These are phyloP conservation scores for Penicillium fuscoglaucum DNA, from an alignment of 2,329 filamentous ascomycete genomes.

Conservation along the genomic window DNA sequence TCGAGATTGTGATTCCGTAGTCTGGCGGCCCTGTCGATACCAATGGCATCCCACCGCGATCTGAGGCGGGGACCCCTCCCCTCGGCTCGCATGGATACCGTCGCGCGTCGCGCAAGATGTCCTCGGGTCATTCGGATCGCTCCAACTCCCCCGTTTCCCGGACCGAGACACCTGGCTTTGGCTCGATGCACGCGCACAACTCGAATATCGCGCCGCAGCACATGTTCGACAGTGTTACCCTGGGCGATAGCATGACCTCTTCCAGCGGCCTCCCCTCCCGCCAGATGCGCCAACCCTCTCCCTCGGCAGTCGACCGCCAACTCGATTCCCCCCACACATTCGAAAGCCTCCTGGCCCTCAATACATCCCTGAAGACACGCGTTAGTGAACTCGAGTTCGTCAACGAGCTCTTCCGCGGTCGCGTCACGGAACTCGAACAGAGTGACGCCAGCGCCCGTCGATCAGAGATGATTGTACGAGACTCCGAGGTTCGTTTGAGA, in stretches of 20 bases:
- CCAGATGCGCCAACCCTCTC: slow-evolving; percentile 59
- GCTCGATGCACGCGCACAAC: slow-evolving; percentile 54
- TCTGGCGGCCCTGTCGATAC: slow-evolving; percentile 48
- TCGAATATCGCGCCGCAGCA: slow-evolving; percentile 71
- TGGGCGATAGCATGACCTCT: slow-evolving; percentile 68
- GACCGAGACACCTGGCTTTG: slow-evolving; percentile 71
- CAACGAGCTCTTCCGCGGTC: slow-evolving; percentile 75
- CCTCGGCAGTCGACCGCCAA: slow-evolving; percentile 61
- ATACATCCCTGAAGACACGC: slow-evolving; percentile 87
- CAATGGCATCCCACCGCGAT: slow-evolving; percentile 61
- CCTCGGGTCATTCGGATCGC: slow-evolving; percentile 71
- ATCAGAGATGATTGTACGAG: slow-evolving; percentile 56
- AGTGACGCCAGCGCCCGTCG: slow-evolving; percentile 69
- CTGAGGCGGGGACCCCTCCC: slow-evolving; percentile 58
- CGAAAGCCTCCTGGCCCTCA: slow-evolving; percentile 75
- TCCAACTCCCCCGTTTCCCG: slow-evolving; percentile 77
- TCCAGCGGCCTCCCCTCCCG: slow-evolving; percentile 51
- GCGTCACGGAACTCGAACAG: slow-evolving; percentile 73
- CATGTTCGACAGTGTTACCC: slow-evolving; percentile 70
- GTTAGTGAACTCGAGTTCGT: slow-evolving; percentile 95
- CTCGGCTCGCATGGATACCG: slow-evolving; percentile 59
- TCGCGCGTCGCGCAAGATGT: slow-evolving; percentile 69
- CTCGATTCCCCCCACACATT: slow-evolving; percentile 73
- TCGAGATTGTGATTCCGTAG: slow-evolving; percentile 30
- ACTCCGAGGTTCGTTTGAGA: slow-evolving; percentile 57